A percentile compares a stretch with the other conserved stretches of the same genome.
Conservation (phyloP, 164 flowering plant species). For the Umbellularia californica region DNA sequence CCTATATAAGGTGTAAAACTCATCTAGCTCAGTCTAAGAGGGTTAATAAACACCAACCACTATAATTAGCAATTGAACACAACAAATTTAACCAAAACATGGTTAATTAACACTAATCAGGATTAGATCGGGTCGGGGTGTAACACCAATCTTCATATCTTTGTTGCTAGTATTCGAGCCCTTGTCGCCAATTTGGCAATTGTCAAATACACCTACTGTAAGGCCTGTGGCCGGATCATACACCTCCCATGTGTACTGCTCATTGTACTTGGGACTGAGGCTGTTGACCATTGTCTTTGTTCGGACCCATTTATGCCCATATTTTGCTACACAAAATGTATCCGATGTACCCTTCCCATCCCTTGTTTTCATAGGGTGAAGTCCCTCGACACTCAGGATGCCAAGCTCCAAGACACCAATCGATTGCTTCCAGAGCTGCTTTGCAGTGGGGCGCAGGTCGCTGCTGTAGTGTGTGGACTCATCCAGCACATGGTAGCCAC, state of each 20-base stretch:
- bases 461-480: slow-evolving; percentile 90
- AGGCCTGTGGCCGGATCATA: slow-evolving; percentile 83
- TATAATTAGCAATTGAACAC: no score
- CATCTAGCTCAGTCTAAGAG: no score
- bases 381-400: slow-evolving; percentile 63
- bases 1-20: no score
- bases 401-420: no score
- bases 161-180: slow-evolving; percentile 32
- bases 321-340: slow-evolving; percentile 89
- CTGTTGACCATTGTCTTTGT: slow-evolving; percentile 67
- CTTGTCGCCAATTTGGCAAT: slow-evolving; percentile 65
- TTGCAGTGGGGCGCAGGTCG: slow-evolving; percentile 90
- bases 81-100: no score
- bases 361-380: slow-evolving; percentile 83
- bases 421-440: slow-evolving; percentile 86
- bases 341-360: slow-evolving; percentile 80
- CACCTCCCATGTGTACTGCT: slow-evolving; percentile 94
- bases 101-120: no score
- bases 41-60: no score
- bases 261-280: slow-evolving; percentile 66
- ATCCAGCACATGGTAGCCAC: slow-evolving; percentile 94
- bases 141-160: slow-evolving; percentile 67
- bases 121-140: no score
- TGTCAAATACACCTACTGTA: slow-evolving; percentile 81
- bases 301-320: slow-evolving; percentile 82